A percentile compares a stretch with the other conserved stretches of the same genome.
phyloP scores from a whole-genome alignment of 129 eudicot species.

The Lactuca saligna region DNA sequence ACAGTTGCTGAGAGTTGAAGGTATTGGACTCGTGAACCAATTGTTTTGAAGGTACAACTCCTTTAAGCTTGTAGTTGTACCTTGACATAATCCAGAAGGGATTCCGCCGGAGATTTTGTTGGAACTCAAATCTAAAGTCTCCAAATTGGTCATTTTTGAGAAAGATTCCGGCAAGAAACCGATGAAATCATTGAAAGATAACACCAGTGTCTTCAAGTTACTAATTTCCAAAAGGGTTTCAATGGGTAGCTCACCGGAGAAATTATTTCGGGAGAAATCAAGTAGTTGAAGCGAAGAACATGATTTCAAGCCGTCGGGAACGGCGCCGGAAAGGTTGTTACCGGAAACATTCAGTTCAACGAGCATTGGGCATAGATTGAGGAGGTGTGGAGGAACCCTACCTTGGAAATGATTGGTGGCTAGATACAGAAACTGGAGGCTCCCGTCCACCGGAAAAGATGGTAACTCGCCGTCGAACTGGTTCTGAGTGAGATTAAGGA shows the following conservation, averaged over 20 bases:
- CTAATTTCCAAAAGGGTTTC: slow-evolving; percentile 49
- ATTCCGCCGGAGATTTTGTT: slow-evolving; percentile 50
- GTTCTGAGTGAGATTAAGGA: slow-evolving; percentile 61
- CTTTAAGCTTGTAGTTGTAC: slow-evolving; percentile 35
- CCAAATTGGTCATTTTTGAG: slow-evolving; percentile 44
- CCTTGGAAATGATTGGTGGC: slow-evolving; percentile 51
- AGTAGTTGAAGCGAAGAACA: slow-evolving; percentile 51
- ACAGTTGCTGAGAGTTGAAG: slow-evolving; percentile 56
- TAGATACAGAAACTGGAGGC: slow-evolving; percentile 48
- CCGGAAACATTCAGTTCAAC: slow-evolving; percentile 54
- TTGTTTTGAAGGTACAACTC: slow-evolving; percentile 69
- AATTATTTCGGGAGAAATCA: slow-evolving; percentile 58
- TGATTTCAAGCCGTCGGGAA: slow-evolving; percentile 48
- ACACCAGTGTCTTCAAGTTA: slow-evolving; percentile 45
- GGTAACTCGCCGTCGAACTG: slow-evolving; percentile 51
- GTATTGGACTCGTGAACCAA: slow-evolving; percentile 47
- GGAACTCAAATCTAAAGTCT: slow-evolving; percentile 69
- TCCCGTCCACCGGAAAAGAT: slow-evolving; percentile 30
- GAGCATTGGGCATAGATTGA: slow-evolving; percentile 46
- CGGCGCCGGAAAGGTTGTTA: slow-evolving; percentile 51
- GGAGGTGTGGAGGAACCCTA: slow-evolving; percentile 25
- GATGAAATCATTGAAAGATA: slow-evolving; percentile 54
- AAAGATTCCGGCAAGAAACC: slow-evolving; percentile 59
- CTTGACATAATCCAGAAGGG: slow-evolving; percentile 59
- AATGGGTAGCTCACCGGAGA: slow-evolving; percentile 67